Evolutionary conservation across 345 rosid species (phyloP), one percentile per base, ranked within the genome.

Genomic region (Salix suchowensis): DNA sequence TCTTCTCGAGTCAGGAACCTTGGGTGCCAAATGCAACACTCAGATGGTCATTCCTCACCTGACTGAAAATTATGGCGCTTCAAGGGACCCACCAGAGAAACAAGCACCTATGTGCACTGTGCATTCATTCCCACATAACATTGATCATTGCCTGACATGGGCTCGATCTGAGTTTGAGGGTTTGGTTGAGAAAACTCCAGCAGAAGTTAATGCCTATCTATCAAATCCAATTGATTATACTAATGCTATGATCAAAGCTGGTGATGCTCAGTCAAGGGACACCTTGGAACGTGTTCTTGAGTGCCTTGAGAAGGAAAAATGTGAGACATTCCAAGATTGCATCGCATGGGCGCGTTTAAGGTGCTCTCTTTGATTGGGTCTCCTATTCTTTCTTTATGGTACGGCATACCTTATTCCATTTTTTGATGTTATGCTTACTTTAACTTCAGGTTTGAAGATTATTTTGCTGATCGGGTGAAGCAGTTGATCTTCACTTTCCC

Each of bases 81-180:
- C 99, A 71, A 87, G 99, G 74, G 99, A 96, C 70, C 99, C 99
- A 65, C 99, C 99, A 7, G 99, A 96, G 93, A 96, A 90, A 82
- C 99, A 96, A 85, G 99, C 99, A 15, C 99, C 99, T 26, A 96
- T 96, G 99, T 96, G 98, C 83, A 96, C 99, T 14, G 95, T 96
- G 75, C 99, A 96, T 76, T 96, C 99, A 0, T 96, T 96, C 83
- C 99, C 99, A 2, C 99, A 96, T 88, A 96, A 94, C 80, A 96
- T 96, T 73, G 99, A 96, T 78, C 99, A 96, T 79, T 96, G 99
- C 85, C 80, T 96, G 79, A 94, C 99, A 62, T 96, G 99, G 99
- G 98, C 98, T 75, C 96, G 97, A 48, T 96, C 99, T 46, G 99
- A 96, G 85, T 96, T 96, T 80, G 99, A 96, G 87, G 99, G 98